Evolutionary conservation across 2,329 filamentous ascomycete species (phyloP).

Genomic region (Exophiala sp.): DNA sequence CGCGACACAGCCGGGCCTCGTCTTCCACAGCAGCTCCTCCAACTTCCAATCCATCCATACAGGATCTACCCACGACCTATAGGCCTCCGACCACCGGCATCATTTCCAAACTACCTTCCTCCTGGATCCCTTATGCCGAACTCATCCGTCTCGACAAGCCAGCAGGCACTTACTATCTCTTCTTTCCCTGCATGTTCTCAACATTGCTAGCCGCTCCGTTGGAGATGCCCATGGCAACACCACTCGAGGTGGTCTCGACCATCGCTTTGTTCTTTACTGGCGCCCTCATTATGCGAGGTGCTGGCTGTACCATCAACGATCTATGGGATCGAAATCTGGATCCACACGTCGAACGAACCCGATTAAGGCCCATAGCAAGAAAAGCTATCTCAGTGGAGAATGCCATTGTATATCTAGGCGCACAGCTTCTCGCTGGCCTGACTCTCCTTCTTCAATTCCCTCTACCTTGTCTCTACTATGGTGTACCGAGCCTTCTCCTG

Average conservation of each 20-base stretch:
- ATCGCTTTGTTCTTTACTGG: constrained; percentile 41
- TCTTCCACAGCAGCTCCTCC: constrained; percentile 3
- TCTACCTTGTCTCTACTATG: constrained; percentile 42
- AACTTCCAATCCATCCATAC: background rate
- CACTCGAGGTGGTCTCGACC: constrained; percentile 37
- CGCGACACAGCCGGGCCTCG: too few relatives aligned
- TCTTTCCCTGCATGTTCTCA: constrained; percentile 51
- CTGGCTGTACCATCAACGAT: constrained; percentile 56
- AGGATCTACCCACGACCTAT: constrained; percentile 34
- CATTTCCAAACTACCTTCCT: constrained; percentile 44
- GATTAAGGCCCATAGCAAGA: constrained; percentile 51
- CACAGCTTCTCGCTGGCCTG: constrained; percentile 41
- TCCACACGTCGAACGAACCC: constrained; percentile 49
- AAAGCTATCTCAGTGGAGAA: constrained; percentile 47
- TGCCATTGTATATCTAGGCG: constrained; percentile 44
- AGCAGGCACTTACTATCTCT: constrained; percentile 52
- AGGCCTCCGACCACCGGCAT: constrained; percentile 45
- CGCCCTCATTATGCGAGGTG: constrained; percentile 50
- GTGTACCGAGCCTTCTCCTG: constrained; percentile 42
- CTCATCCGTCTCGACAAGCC: constrained; percentile 53
- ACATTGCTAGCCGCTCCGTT: constrained; percentile 44
- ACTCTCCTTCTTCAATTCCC: constrained; percentile 44
- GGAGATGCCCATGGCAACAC: constrained; percentile 31
- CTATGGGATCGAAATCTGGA: constrained; percentile 54
- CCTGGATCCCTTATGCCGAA: constrained; percentile 55